A percentile compares a stretch with the other conserved stretches of the same genome.
Evolutionary conservation across 2,329 filamentous ascomycete genomes (phyloP).

Genomic region (Neonectria faginata): DNA sequence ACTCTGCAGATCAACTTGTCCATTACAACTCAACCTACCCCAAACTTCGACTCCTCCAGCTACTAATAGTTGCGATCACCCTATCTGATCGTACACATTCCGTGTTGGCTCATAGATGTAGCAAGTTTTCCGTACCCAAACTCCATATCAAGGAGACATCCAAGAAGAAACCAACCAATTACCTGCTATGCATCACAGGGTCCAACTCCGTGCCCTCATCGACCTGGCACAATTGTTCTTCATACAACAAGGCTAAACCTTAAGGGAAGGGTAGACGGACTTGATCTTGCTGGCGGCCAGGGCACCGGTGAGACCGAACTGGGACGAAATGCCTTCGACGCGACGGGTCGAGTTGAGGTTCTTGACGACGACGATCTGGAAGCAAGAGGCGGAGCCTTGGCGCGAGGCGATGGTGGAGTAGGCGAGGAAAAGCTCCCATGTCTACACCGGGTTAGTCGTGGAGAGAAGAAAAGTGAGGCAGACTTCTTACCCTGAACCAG

Average conservation of each 20-base stretch:
- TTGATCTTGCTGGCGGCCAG: conserved; percentile 50
- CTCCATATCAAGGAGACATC: conserved; percentile 2
- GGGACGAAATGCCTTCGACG: conserved; percentile 76
- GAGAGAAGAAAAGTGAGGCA: not conserved
- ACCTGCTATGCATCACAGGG: not conserved
- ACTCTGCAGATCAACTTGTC: not conserved
- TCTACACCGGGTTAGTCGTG: conserved; percentile 61
- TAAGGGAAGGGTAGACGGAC: conserved; percentile 26
- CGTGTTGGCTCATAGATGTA: not conserved
- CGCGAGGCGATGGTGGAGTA: conserved; percentile 86
- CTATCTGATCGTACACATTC: not conserved
- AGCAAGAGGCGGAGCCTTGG: conserved; percentile 87
- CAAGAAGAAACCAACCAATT: conserved; percentile 1
- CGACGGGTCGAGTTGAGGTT: conserved; percentile 90
- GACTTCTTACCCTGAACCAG: conserved; percentile 83
- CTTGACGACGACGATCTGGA: conserved; percentile 88
- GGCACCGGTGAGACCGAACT: conserved; percentile 77
- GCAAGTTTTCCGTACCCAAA: conserved; percentile 9
- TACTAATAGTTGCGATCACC: no score
- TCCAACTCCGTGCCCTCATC: not conserved
- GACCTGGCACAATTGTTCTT: no score
- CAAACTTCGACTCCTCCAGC: not conserved
- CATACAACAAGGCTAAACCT: not conserved
- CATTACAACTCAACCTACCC: not conserved
- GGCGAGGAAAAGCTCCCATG: conserved; percentile 93